phyloP scores from a whole-genome alignment of 2,329 filamentous ascomycete genomes.

The Pseudogymnoascus sp. region DNA sequence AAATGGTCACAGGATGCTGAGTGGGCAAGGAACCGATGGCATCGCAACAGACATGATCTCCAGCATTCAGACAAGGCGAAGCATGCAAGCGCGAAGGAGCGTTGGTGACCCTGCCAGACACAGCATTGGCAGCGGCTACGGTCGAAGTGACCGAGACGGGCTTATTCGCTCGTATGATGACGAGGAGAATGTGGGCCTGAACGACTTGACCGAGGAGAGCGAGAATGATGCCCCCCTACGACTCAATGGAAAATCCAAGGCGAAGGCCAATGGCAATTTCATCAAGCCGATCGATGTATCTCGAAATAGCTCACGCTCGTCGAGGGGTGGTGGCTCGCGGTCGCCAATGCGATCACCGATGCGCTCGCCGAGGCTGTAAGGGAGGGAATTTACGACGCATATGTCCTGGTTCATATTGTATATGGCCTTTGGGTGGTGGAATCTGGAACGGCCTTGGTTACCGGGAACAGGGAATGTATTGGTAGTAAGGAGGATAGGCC shows the following conservation, averaged over 20 bases:
- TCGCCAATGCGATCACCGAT: not conserved
- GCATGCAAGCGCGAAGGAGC: slow-evolving; percentile 84
- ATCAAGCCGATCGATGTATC: not conserved
- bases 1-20: slow-evolving; percentile 62
- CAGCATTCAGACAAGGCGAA: slow-evolving; percentile 79
- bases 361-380: slow-evolving; percentile 4
- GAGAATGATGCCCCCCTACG: slow-evolving; percentile 46
- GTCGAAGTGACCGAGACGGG: slow-evolving; percentile 63
- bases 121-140: slow-evolving; percentile 55
- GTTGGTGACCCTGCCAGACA: slow-evolving; percentile 47
- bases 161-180: slow-evolving; percentile 87
- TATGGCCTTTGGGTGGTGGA: slow-evolving; percentile 1
- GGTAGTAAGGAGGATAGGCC: not conserved
- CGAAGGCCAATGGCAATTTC: slow-evolving; percentile 1
- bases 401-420: slow-evolving; percentile 1
- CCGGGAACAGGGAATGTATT: slow-evolving; percentile 1
- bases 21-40: slow-evolving; percentile 59
- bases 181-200: slow-evolving; percentile 66
- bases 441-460: slow-evolving; percentile 7
- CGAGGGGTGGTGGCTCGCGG: not conserved
- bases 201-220: slow-evolving; percentile 71
- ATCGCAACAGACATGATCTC: slow-evolving; percentile 89
- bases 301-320: slow-evolving; percentile 2
- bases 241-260: not conserved
- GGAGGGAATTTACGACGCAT: not conserved